These are phyloP conservation scores for Coccomyxa sp. DNA, from an alignment of 139 green algal genomes.

Conservation along the genomic window DNA sequence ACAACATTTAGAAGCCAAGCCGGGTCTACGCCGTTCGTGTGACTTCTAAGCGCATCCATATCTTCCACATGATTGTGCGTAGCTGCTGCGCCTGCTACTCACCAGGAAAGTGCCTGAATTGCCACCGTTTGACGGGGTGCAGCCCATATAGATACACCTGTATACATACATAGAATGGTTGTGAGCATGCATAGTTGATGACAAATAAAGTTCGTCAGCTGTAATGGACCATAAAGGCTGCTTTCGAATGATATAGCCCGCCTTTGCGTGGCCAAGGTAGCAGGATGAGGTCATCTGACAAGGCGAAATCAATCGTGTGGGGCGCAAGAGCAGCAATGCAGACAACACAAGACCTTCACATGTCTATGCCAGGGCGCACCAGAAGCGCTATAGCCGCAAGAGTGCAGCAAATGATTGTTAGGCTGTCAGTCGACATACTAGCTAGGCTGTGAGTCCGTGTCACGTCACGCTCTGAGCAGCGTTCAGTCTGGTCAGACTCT, in stretches of 20 bases:
- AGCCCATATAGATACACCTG: not conserved
- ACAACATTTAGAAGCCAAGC: not conserved
- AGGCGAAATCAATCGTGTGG: not conserved
- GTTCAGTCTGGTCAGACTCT: too few relatives aligned
- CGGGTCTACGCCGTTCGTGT: not conserved
- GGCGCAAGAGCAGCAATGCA: not conserved
- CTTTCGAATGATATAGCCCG: not conserved
- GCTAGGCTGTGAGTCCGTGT: too few relatives aligned
- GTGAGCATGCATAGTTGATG: not conserved
- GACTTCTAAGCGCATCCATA: not conserved
- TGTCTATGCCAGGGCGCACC: too few relatives aligned
- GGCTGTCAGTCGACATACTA: too few relatives aligned
- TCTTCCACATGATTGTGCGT: not conserved
- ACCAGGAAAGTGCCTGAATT: not conserved
- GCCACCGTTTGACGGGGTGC: not conserved
- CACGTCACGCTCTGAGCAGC: too few relatives aligned
- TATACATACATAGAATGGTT: not conserved
- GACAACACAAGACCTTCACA: too few relatives aligned
- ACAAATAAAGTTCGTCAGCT: not conserved
- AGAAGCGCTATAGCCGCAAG: too few relatives aligned
- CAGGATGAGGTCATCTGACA: not conserved
- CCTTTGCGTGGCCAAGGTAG: not conserved
- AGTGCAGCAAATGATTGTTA: too few relatives aligned
- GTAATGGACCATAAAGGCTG: not conserved
- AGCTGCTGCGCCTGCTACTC: too few relatives aligned